Base-by-base conservation (phyloP, 2,329 filamentous ascomycete genomes). In the Rutstroemia sydowiana region DNA sequence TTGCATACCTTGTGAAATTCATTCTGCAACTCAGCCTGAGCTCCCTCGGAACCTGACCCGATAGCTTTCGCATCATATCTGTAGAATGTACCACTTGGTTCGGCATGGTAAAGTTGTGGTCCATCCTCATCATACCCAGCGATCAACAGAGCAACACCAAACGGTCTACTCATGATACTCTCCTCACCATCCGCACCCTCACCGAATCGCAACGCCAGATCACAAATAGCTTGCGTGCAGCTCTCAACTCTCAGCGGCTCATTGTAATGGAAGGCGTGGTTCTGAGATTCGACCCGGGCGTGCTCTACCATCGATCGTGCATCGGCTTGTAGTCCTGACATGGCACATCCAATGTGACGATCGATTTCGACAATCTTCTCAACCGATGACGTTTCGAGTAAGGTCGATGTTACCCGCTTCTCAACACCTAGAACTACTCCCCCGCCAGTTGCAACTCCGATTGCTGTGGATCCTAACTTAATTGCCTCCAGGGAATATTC, bases 361-460 rank as follows among this genome's bases (percentile, higher is more conserved):
- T 98, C 93, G 70, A 98, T 97, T 72, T 98, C 93, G 71, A 98
- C 92, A 66, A 98, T 97, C 82, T 98, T 98, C 74, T 98, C 93
- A 66, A 98, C 93, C 37, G 91, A 96, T 43, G 88, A 95, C 30
- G 93, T 95, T 74, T 97, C 93, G 66, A 98, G 88, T 57, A 98
- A 86, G 56, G 92, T 95, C 53, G 89, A 95, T 56, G 93, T 98
- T 65, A 98, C 93, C 67, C 93, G 91, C 82, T 98, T 98, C 77
- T 98, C 93, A 59, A 98, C 93, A 63, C 93, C 93, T 47, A 98
- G 85, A 68, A 98, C 87, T 57, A 97, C 91, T 67, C 93, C 93
- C 70, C 95, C 88, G 53, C 88, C 87, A 45, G 93, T 98, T 65
- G 93, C 90, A 61, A 98, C 91, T 65, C 93, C 93, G 75, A 98